Evolutionary conservation across 192 early-diverging fungal genomes (phyloP), one percentile per base, ranked within the genome.

Genomic region (Glomus cerebriforme): DNA sequence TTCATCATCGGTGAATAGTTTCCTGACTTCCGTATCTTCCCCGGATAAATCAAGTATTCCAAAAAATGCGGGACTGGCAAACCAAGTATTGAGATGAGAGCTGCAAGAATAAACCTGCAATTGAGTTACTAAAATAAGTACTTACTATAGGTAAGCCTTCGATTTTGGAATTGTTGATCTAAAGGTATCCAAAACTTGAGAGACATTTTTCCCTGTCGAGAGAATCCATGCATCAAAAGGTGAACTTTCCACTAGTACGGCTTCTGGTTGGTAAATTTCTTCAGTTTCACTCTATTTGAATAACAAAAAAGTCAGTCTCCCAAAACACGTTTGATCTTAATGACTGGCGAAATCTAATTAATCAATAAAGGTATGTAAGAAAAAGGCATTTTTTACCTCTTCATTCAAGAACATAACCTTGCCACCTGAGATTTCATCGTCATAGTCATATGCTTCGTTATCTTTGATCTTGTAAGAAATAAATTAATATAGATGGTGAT

Each of bases 41-140:
- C 49, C 72, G 19, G 72, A 73, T 32, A 73, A 22, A 59, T 74
- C 73, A 60, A 73, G 29, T 29, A 73, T 73, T 27, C 71, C 71
- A 73, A 73, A 73, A 13, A 26, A 60, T 13, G 59, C 59, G 27
- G 58, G 73, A 74, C 54, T 74, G 39, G 22, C 29, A 74, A 74
- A 59, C n/a, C n/a, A 54, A 60, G 59, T 24, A 74, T 60, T 6
- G 22, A 74, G 37, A 74, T 58, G 39, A 54, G 32, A 70, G 34
- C 7, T 22, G 35, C 13, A 17, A 74, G 58, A 60, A 34, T n/a
- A 74, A n/a, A 17, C 47, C 59, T 17, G 13, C 39, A 32, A 34
- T 26, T 71, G 26, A 34, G 9, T 15, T 24, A 29, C 9, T 7
- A 73, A 8, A 22, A 35, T 34, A 58, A 31, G 39, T 54, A 45